Percentiles rank a stretch among this genome's conserved stretches.
Evolutionary conservation across 352 stramenopile genomes (phyloP).

Genomic region (Pythium utonaiense): DNA sequence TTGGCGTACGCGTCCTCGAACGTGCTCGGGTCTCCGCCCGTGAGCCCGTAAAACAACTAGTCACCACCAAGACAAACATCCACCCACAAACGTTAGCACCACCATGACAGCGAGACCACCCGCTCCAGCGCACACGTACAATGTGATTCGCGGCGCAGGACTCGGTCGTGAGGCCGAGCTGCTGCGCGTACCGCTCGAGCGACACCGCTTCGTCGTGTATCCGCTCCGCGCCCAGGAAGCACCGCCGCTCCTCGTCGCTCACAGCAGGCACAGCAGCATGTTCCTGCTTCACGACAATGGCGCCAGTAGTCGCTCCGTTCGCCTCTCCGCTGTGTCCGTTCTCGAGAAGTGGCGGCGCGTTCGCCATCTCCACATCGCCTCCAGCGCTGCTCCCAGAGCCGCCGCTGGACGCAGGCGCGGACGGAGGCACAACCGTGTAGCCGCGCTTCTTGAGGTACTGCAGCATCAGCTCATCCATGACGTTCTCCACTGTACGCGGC

Average conservation of each 20-base stretch:
- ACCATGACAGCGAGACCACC: background rate
- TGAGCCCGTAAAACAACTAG: constrained; percentile 76
- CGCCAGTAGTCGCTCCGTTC: background rate
- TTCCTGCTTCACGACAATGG: constrained; percentile 7
- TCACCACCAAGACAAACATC: background rate
- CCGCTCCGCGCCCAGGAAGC: constrained; percentile 29
- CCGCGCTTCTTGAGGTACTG: constrained; percentile 60
- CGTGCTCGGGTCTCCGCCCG: constrained; percentile 41
- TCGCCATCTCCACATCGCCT: constrained; percentile 21
- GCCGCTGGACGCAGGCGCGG: constrained; percentile 8
- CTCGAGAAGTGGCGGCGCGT: background rate
- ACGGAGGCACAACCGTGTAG: constrained; percentile 37
- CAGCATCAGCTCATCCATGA: constrained; percentile 67
- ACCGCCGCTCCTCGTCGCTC: constrained; percentile 26
- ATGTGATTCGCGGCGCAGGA: constrained; percentile 76
- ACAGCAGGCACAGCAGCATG: background rate
- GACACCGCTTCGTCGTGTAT: constrained; percentile 18
- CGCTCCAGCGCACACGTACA: constrained; percentile 25
- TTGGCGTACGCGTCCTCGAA: constrained; percentile 71
- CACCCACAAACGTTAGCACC: background rate
- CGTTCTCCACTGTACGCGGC: constrained; percentile 16
- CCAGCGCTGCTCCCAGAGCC: too few species aligned
- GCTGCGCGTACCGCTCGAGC: constrained; percentile 57
- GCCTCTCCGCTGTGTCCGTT: constrained; percentile 4
- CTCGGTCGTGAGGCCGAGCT: constrained; percentile 64